Evolutionary conservation across 164 flowering plant genomes (phyloP), one percentile per base, ranked within the genome.

Genomic region (Stephania yunnanensis): DNA sequence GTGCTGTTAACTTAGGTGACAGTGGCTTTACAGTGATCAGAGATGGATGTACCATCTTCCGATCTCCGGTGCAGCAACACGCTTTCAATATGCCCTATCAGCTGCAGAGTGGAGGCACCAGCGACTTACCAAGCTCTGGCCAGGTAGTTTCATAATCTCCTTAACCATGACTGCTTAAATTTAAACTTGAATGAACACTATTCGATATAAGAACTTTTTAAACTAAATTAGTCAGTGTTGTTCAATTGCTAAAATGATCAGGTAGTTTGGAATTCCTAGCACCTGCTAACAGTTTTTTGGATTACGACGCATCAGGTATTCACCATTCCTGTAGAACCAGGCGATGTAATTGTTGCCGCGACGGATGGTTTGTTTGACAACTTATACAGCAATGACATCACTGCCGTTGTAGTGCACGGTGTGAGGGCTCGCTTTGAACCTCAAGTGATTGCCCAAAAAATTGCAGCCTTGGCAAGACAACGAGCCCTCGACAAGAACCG

Each of bases 361-460:
- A 92, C 97, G 1, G 94, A 92, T 83, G 97, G 97, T 46, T 82
- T 92, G 45, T 92, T 92, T 72, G 97, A 92, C 80, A 92, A 92
- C 79, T 75, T 92, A 76, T 92, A 87, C 80, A 86, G 83, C 83
- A 88, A 87, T 76, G 97, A 89, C 79, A 84, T 92, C 17, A 87
- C 88, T 52, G 88, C 87, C 10, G 85, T 89, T 71, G 92, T 92
- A 29, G 95, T 87, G 74, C 90, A 92, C 77, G 90, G 90, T 8
- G 45, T 80, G 10, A 84, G 92, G 77, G 87, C 92, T 68, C 90
- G 92, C 46, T 83, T 91, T 55, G 91, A 87, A 68, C 92, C 95
- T 61, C 90, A 90, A 75, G 89, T 83, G 42, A 87, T 91, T 13
- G 97, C 97, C 52, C 89, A 89, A 78, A 89, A 90, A 79, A 85